Evolutionary conservation across 768 basidiomycete genomes (phyloP), one percentile per base, ranked within the genome.

Genomic region (Amanita rubescens): DNA sequence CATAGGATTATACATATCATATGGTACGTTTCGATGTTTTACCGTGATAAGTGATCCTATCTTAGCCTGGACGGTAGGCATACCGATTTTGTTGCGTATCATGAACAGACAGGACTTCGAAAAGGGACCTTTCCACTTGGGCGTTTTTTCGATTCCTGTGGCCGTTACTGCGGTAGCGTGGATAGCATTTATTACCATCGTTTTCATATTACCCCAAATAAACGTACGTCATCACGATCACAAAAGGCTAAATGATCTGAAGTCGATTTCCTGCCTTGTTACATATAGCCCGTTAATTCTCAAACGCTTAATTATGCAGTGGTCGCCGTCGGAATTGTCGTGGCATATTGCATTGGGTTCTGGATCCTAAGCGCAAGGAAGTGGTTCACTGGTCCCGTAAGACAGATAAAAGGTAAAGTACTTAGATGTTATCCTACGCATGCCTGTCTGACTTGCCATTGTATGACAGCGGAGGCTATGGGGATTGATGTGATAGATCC

Each of bases 1-100:
- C 0, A 88, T 88, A 52, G 87, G 87, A 0, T 69, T 88, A 10
- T 89, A 89, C 60, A 84, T 85, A 30, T 86, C 83, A 0, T 91
- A 89, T 61, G 84, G 82, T 77, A 54, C 3, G 27, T 8, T 30
- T 30, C 8, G 27, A 30, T 25, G 71, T 59, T 14, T 9, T 11
- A 25, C 3, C 11, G 22, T 17, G 15, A 10, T 9, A 9, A n/a
- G 11, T 22, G 41, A 6, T 39, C 7, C 3, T n/a, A 17, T 39
- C n/a, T 39, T 17, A 39, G n/a, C n/a, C 17, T 17, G n/a, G 44
- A 42, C 24, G 24, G 5, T 56, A 81, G 83, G 72, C 14, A 81
- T 89, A 17, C 88, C 87, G 0, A 87, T 90, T 55, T 76, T 78
- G 0, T 73, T 88, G 9, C 78, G 85, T 1, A 76, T 88, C 19